Percentiles rank a stretch among this genome's conserved stretches.
phyloP scores from a whole-genome alignment of 164 flowering plant genomes.

The Cinnamomum chago region DNA sequence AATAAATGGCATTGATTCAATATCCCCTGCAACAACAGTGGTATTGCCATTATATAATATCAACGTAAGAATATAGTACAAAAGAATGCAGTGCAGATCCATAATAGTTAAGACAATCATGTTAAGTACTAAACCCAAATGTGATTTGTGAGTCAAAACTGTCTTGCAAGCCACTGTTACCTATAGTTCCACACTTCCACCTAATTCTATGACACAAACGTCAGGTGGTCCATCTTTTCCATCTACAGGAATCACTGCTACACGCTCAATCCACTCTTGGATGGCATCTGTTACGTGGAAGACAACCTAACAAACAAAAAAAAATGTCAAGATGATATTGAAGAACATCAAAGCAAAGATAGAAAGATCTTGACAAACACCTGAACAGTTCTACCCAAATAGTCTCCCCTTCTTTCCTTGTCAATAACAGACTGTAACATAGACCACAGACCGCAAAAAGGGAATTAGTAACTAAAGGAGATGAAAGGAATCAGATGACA shows the following conservation, averaged over 20 bases:
- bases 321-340: background rate
- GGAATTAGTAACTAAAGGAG: background rate
- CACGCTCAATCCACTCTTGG: constrained; percentile 95
- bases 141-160: background rate
- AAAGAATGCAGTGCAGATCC: no score
- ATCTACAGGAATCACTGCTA: constrained; percentile 82
- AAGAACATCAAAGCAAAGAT: background rate
- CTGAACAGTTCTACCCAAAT: constrained; percentile 97
- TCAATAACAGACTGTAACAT: constrained; percentile 63
- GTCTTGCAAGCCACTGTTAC: constrained; percentile 22
- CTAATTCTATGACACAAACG: constrained; percentile 94
- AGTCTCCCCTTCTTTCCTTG: constrained; percentile 94
- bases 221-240: constrained; percentile 89
- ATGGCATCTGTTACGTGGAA: constrained; percentile 94
- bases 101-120: background rate
- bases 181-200: constrained; percentile 98
- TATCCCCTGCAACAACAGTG: constrained; percentile 64
- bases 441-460: constrained; percentile 4
- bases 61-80: background rate
- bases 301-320: constrained; percentile 50
- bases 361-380: constrained; percentile 22
- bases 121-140: background rate
- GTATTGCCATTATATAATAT: background rate
- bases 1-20: constrained; percentile 90
- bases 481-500: background rate